Evolutionary conservation across 352 stramenopile species (phyloP).

Genomic region (Phytophthora ohioensis): DNA sequence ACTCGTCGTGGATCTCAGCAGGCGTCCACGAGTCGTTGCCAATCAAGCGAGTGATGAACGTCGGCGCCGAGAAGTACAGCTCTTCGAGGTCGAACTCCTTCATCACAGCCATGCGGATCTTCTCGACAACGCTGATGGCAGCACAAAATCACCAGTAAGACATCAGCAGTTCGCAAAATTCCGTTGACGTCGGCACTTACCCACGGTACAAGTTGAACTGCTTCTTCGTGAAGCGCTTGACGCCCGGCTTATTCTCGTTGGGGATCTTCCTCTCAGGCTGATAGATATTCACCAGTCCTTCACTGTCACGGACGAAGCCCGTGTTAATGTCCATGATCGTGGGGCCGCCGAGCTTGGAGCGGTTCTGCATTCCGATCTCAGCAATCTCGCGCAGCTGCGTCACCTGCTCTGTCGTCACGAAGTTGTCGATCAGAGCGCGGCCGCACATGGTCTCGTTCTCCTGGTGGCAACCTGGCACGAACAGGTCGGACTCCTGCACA

Average conservation of each 20-base stretch:
- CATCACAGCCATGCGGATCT: conserved; percentile 81
- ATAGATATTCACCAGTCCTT: conserved; percentile 93
- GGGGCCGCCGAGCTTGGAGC: conserved; percentile 75
- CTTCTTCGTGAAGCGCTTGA: conserved; percentile 75
- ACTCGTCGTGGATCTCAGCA: conserved; percentile 91
- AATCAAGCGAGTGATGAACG: conserved; percentile 92
- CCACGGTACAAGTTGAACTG: conserved; percentile 87
- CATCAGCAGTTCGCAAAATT: not conserved
- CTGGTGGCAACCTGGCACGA: conserved; percentile 77
- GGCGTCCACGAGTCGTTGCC: conserved; percentile 88
- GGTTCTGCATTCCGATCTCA: conserved; percentile 83
- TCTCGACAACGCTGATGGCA: conserved; percentile 68
- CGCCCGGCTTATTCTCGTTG: conserved; percentile 43
- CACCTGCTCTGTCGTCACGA: conserved; percentile 79
- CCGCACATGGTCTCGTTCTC: conserved; percentile 66
- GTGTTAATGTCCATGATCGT: conserved; percentile 95
- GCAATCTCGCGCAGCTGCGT: conserved; percentile 79
- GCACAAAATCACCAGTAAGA: conserved; percentile 7
- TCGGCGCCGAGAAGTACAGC: conserved; percentile 94
- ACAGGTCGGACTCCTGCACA: conserved; percentile 43
- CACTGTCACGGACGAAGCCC: conserved; percentile 87
- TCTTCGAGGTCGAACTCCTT: conserved; percentile 80
- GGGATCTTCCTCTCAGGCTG: conserved; percentile 53
- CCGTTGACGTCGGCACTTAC: conserved; percentile 32
- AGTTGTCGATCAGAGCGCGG: conserved; percentile 74